phyloP scores from a whole-genome alignment of 345 rosid species.

The Corchorus olitorius region DNA sequence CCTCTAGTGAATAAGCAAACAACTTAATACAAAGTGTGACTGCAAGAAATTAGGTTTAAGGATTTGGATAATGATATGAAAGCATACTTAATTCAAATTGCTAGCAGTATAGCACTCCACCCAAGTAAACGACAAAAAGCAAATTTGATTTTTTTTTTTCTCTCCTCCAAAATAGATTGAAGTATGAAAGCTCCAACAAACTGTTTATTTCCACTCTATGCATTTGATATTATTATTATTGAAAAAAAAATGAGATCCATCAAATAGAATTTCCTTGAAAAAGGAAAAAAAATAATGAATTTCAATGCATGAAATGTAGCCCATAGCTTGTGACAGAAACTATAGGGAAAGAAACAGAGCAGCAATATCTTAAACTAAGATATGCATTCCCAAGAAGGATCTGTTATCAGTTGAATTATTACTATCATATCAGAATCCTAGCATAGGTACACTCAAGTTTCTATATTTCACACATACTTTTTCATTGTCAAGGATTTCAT shows the following conservation, averaged over 20 bases:
- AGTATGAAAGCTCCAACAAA: background rate
- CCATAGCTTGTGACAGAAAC: conserved; percentile 4
- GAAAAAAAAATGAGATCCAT: no score
- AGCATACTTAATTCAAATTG: background rate
- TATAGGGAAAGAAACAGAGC: background rate
- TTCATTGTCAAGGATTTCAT: background rate
- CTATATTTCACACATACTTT: background rate
- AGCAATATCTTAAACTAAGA: background rate
- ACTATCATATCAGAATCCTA: conserved; percentile 5
- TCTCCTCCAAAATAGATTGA: background rate
- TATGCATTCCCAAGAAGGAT: background rate
- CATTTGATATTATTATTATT: background rate
- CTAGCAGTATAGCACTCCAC: background rate
- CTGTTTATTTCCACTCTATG: background rate
- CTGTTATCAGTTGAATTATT: background rate
- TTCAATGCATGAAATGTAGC: background rate
- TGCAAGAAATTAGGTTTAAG: background rate
- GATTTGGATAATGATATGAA: background rate
- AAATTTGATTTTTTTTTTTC: background rate
- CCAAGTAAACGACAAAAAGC: background rate
- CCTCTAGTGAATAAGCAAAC: background rate
- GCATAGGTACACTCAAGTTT: background rate
- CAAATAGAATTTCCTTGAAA: no score
- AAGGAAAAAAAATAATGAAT: background rate
- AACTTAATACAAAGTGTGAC: background rate